phyloP scores from a whole-genome alignment of 345 rosid genomes.

The Acer yangbiense region DNA sequence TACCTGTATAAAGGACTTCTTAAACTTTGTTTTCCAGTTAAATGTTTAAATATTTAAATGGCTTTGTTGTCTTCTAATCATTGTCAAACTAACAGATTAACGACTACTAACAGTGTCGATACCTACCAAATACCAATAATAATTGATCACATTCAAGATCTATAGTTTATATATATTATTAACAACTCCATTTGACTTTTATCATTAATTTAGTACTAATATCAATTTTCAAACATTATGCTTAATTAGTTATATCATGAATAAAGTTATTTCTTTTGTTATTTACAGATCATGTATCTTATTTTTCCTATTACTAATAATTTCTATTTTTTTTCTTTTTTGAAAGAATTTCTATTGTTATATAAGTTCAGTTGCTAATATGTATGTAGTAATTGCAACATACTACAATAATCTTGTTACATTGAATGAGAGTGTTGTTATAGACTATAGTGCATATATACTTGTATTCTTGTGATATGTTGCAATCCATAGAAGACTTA shows the following conservation, averaged over 20 bases:
- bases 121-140: neutral
- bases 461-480: neutral
- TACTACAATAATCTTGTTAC: neutral
- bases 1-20: too few relatives aligned
- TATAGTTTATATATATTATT: too few relatives aligned
- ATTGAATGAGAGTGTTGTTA: neutral
- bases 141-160: neutral
- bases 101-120: neutral
- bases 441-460: neutral
- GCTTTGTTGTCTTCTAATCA: neutral
- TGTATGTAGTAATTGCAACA: neutral
- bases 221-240: neutral
- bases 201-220: neutral
- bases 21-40: too few relatives aligned
- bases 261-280: neutral
- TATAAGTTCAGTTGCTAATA: neutral
- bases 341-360: neutral
- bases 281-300: neutral
- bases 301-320: neutral
- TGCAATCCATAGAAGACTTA: neutral
- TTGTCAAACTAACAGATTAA: neutral
- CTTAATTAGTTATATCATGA: neutral
- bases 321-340: neutral
- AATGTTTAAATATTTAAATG: too few relatives aligned
- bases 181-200: neutral